Percentiles rank a stretch among this genome's conserved stretches.
Conservation (phyloP, 2,329 filamentous ascomycete genomes). For the Immersiporthe knoxdaviesiana region DNA sequence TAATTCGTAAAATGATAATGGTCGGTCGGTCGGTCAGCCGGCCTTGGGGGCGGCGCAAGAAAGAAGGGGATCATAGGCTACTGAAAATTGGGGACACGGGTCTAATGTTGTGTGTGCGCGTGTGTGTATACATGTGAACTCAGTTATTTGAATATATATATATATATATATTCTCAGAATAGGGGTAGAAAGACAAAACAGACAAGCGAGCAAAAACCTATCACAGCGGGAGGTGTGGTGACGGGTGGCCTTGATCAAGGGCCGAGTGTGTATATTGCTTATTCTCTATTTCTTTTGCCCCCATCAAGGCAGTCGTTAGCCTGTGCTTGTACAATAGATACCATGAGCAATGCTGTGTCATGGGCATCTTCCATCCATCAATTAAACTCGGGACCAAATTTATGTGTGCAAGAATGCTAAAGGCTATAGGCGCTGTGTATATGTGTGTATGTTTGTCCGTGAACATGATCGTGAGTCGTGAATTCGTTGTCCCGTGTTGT, state of each 20-base stretch:
- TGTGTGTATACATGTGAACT: too few relatives aligned
- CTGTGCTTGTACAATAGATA: background rate
- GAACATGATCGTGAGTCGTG: background rate
- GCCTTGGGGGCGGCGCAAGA: background rate
- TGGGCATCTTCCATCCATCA: background rate
- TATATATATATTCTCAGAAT: too few relatives aligned
- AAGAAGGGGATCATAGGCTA: background rate
- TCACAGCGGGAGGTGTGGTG: too few relatives aligned
- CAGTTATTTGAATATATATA: too few relatives aligned
- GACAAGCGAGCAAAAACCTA: background rate
- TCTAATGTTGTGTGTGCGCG: background rate
- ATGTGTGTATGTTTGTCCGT: background rate
- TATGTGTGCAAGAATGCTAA: background rate
- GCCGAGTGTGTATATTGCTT: background rate
- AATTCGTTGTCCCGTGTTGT: background rate
- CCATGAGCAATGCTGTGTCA: background rate
- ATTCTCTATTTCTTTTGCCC: background rate
- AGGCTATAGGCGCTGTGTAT: background rate
- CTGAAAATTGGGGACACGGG: background rate
- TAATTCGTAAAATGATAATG: slow-evolving; percentile 12
- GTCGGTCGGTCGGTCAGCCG: background rate
- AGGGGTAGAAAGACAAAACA: background rate
- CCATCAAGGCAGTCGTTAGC: background rate
- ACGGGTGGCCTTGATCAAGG: background rate
- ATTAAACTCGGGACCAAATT: background rate